phyloP scores from a whole-genome alignment of 257 asterid genomes.

The Forsythia suspensa region DNA sequence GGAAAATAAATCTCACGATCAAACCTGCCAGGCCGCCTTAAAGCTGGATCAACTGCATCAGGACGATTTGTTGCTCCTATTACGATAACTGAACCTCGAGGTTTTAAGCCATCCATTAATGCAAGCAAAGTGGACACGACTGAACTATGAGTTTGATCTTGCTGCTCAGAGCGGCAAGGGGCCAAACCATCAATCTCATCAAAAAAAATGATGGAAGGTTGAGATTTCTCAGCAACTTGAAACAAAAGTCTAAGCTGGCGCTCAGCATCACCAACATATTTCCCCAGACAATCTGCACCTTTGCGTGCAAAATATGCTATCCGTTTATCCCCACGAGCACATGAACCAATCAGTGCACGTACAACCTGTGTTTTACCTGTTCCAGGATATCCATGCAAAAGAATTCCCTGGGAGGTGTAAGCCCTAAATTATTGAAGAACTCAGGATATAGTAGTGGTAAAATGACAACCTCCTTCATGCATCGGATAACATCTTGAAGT shows the following conservation, averaged over 20 bases:
- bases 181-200: conserved; percentile 99
- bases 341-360: conserved; percentile 94
- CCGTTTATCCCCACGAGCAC: conserved; percentile 91
- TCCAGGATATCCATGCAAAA: conserved; percentile 97
- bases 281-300: conserved; percentile 99
- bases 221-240: conserved; percentile 97
- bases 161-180: conserved; percentile 84
- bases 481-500: conserved; percentile 82
- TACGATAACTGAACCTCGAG: conserved; percentile 80
- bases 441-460: conserved; percentile 95
- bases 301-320: conserved; percentile 98
- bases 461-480: conserved; percentile 98
- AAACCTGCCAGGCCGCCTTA: conserved; percentile 96
- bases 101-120: conserved; percentile 92
- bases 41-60: conserved; percentile 93
- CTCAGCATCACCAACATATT: conserved; percentile 98
- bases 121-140: conserved; percentile 97
- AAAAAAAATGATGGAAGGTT: conserved; percentile 93
- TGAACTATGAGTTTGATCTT: conserved; percentile 97
- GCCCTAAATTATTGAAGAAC: conserved; percentile 73
- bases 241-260: conserved; percentile 91
- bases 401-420: conserved; percentile 94
- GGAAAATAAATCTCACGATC: conserved; percentile 95
- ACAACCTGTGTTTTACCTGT: conserved; percentile 96
- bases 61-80: conserved; percentile 98